Evolutionary conservation across 345 rosid genomes (phyloP).

Genomic region (Lepidium sativum): DNA sequence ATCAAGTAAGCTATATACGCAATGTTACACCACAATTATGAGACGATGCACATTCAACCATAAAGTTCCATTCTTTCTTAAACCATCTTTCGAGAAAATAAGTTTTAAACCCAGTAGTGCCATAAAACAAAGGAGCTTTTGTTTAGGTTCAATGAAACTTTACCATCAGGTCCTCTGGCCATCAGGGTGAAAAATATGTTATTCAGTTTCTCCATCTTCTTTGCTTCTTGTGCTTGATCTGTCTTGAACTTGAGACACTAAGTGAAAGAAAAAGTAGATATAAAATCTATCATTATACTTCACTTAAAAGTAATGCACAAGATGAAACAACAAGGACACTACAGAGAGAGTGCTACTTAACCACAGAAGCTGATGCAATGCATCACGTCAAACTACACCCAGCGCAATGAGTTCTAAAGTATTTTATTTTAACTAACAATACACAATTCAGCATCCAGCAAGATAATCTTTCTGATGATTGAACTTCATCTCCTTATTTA

Average conservation of each 20-base stretch:
- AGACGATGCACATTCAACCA: not conserved
- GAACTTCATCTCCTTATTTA: not conserved
- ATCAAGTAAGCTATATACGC: not conserved
- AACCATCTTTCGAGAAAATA: not conserved
- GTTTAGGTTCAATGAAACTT: not conserved
- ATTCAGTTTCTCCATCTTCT: slow-evolving; percentile 96
- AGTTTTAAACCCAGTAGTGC: not conserved
- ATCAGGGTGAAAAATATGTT: slow-evolving; percentile 84
- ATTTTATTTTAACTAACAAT: not conserved
- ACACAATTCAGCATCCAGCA: slow-evolving; percentile 6
- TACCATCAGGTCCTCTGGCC: slow-evolving; percentile 97
- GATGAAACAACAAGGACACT: not conserved
- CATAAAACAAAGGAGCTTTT: not conserved
- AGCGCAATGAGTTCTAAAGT: not conserved
- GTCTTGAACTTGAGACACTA: slow-evolving; percentile 98
- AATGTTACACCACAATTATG: not conserved
- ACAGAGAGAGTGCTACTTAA: not conserved
- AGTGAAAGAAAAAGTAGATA: not conserved
- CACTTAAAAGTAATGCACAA: not conserved
- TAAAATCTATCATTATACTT: not conserved
- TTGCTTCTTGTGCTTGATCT: slow-evolving; percentile 95
- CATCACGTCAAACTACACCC: not conserved
- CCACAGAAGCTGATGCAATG: not conserved
- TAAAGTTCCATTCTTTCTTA: not conserved
- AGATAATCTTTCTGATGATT: not conserved